Conservation (phyloP, 129 eudicot genomes). For the Flaveria bidentis region DNA sequence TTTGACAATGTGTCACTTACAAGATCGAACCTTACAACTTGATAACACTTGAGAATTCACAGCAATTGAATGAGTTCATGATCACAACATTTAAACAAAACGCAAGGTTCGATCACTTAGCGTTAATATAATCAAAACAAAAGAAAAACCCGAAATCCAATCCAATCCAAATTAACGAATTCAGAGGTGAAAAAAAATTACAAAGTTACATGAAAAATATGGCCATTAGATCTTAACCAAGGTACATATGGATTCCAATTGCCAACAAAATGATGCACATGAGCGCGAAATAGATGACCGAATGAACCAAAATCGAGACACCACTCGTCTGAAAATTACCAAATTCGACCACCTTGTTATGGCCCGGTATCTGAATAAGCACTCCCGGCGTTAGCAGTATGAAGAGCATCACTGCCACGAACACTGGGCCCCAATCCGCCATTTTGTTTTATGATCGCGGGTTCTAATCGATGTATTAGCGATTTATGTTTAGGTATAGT, state of each 20-base stretch:
- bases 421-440: conserved; percentile 96
- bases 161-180: conserved; percentile 25
- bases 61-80: too few species aligned
- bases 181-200: background rate
- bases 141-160: background rate
- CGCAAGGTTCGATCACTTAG: too few species aligned
- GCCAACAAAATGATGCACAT: conserved; percentile 84
- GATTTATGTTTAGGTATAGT: background rate
- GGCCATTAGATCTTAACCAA: conserved; percentile 39
- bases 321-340: conserved; percentile 85
- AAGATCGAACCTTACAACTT: too few species aligned
- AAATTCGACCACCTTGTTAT: conserved; percentile 60
- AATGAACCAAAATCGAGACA: conserved; percentile 78
- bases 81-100: background rate
- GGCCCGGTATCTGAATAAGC: conserved; percentile 83
- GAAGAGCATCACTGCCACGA: conserved; percentile 85
- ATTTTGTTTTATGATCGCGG: conserved; percentile 22
- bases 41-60: too few species aligned
- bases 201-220: conserved; percentile 1
- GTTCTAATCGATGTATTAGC: background rate
- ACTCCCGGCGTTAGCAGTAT: conserved; percentile 77
- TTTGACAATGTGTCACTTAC: too few species aligned
- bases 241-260: conserved; percentile 71
- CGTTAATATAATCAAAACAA: too few species aligned
- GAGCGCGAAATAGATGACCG: conserved; percentile 72